phyloP scores from a whole-genome alignment of 176 grass and related monocot genomes.

The Oryza punctata region DNA sequence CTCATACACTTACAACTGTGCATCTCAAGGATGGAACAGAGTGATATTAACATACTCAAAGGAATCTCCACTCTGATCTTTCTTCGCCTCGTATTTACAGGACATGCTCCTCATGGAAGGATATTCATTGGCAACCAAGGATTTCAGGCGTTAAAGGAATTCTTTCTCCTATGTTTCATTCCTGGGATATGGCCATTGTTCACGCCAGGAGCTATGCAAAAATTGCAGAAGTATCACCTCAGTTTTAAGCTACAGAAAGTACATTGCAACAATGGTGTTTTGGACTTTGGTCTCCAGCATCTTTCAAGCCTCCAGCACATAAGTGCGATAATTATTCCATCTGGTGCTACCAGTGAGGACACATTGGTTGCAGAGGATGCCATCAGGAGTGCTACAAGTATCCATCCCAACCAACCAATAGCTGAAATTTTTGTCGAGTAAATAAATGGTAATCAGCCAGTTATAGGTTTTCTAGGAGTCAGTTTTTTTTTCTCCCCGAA shows the following conservation, averaged over 20 bases:
- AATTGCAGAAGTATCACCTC: not conserved
- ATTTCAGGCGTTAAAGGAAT: not conserved
- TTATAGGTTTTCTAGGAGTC: too few species aligned
- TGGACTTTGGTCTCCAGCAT: constrained; percentile 11
- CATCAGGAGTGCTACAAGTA: constrained; percentile 13
- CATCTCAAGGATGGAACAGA: constrained; percentile 23
- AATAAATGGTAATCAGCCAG: not conserved
- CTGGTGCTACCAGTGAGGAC: not conserved
- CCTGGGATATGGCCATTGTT: not conserved
- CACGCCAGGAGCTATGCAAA: constrained; percentile 8
- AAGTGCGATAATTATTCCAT: not conserved
- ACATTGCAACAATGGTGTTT: not conserved
- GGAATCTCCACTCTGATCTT: not conserved
- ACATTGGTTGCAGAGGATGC: not conserved
- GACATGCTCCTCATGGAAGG: not conserved
- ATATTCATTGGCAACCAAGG: not conserved
- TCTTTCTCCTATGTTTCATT: constrained; percentile 4
- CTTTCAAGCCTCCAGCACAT: constrained; percentile 13
- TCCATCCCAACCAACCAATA: constrained; percentile 20
- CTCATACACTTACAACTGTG: not conserved
- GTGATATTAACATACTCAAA: constrained; percentile 20
- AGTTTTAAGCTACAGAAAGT: not conserved
- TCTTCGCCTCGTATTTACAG: constrained; percentile 5
- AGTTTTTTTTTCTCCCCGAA: not conserved
- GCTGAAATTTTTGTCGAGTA: not conserved